Conservation (phyloP, 352 stramenopile genomes). For the Thalassiosira pacifica region DNA sequence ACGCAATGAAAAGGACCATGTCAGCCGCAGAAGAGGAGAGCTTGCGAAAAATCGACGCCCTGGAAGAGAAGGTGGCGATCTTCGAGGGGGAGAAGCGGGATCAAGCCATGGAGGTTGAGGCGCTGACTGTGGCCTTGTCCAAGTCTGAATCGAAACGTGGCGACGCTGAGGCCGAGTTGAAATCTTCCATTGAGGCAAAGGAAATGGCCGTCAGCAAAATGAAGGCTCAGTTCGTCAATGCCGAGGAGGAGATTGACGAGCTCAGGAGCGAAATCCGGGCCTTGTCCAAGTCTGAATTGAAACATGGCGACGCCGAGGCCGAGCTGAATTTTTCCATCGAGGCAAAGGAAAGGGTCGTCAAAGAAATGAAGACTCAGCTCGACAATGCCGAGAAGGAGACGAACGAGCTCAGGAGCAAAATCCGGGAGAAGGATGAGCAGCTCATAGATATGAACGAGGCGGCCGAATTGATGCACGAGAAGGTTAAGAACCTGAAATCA, state of each 20-base stretch:
- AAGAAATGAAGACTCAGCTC: conserved; percentile 26
- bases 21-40: background rate
- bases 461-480: background rate
- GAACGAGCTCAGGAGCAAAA: conserved; percentile 14
- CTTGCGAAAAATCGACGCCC: conserved; percentile 7
- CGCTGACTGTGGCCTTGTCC: conserved; percentile 8
- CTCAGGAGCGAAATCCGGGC: conserved; percentile 26
- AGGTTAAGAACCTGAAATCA: too few species aligned
- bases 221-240: conserved; percentile 22
- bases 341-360: conserved; percentile 5
- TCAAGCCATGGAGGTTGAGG: conserved; percentile 16
- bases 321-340: too few species aligned
- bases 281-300: conserved; percentile 4
- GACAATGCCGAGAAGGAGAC: conserved; percentile 27
- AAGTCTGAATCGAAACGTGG: conserved; percentile 23
- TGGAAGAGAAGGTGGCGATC: conserved; percentile 19
- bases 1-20: background rate
- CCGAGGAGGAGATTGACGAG: conserved; percentile 16
- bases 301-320: too few species aligned
- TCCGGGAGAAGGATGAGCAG: conserved; percentile 29
- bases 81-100: conserved; percentile 42
- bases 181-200: conserved; percentile 25
- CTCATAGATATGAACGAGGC: background rate
- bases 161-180: conserved; percentile 20
- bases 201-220: conserved; percentile 15